phyloP scores from a whole-genome alignment of 169 alveolate species.

The Plasmodium gaboni region DNA sequence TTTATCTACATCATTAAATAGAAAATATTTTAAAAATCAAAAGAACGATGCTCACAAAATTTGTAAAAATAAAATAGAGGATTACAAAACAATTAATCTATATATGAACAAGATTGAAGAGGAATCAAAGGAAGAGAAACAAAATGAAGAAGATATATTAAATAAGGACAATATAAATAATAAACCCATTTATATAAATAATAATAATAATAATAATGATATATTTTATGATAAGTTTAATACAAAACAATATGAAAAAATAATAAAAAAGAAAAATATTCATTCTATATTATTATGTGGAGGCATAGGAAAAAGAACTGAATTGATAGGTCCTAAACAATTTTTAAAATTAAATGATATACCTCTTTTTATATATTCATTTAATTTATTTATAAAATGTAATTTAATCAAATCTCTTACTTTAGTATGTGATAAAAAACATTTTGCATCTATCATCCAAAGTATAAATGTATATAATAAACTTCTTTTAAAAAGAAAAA shows the following conservation, averaged over 20 bases:
- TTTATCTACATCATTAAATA: too few species aligned
- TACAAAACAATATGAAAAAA: slow-evolving; percentile 28
- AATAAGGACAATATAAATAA: not conserved
- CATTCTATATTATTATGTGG: slow-evolving; percentile 73
- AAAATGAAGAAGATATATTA: too few species aligned
- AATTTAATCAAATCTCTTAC: slow-evolving; percentile 33
- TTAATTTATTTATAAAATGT: slow-evolving; percentile 55
- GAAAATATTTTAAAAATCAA: too few species aligned
- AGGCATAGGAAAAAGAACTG: slow-evolving; percentile 57
- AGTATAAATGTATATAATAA: slow-evolving; percentile 12
- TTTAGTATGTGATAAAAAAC: slow-evolving; percentile 36
- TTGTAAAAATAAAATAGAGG: too few species aligned
- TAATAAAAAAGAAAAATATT: slow-evolving; percentile 25
- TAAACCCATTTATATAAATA: too few species aligned
- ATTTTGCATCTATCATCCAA: not conserved
- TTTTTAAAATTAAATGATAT: slow-evolving; percentile 28
- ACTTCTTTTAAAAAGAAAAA: slow-evolving; percentile 17
- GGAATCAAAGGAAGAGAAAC: too few species aligned
- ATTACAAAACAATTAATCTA: too few species aligned
- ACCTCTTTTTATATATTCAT: slow-evolving; percentile 58
- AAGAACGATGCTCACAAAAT: too few species aligned
- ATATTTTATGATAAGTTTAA: not conserved
- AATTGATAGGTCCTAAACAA: slow-evolving; percentile 23
- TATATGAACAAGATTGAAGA: too few species aligned
- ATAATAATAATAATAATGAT: too few species aligned